Percentiles rank a stretch among this genome's conserved stretches.
phyloP scores from a whole-genome alignment of 768 basidiomycete genomes.

The Pholiota conissans region DNA sequence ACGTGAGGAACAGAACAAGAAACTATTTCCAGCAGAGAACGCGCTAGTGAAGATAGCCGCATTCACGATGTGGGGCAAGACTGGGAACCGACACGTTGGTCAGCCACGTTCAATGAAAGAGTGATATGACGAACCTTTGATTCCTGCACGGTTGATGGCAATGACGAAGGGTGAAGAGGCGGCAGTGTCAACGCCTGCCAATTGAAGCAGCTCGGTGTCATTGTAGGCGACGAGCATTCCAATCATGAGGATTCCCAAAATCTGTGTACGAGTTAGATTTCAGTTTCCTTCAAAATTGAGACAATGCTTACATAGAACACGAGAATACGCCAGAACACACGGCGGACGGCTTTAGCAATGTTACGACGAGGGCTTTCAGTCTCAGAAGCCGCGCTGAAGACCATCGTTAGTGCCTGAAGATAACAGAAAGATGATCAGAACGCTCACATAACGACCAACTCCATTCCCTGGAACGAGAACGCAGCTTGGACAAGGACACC shows the following conservation, averaged over 20 bases:
- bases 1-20: conserved; percentile 55
- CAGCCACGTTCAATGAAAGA: conserved; percentile 17
- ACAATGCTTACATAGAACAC: conserved; percentile 64
- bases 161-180: conserved; percentile 84
- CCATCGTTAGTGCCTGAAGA: not conserved
- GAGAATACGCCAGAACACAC: conserved; percentile 80
- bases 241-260: conserved; percentile 70
- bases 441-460: conserved; percentile 66
- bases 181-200: conserved; percentile 50
- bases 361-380: conserved; percentile 77
- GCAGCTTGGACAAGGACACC: conserved; percentile 52
- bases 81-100: conserved; percentile 28
- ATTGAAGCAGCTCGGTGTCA: conserved; percentile 48
- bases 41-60: conserved; percentile 70
- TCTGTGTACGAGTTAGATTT: conserved; percentile 30
- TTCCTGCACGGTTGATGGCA: conserved; percentile 70
- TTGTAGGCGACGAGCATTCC: conserved; percentile 80
- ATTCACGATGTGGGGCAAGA: conserved; percentile 70
- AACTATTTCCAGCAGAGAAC: conserved; percentile 72
- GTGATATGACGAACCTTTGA: conserved; percentile 44
- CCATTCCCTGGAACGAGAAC: conserved; percentile 80
- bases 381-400: conserved; percentile 67
- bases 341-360: conserved; percentile 71
- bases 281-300: not conserved
- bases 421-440: not conserved